Base-by-base conservation (phyloP, 345 rosid genomes). In the Syzygium oleosum region DNA sequence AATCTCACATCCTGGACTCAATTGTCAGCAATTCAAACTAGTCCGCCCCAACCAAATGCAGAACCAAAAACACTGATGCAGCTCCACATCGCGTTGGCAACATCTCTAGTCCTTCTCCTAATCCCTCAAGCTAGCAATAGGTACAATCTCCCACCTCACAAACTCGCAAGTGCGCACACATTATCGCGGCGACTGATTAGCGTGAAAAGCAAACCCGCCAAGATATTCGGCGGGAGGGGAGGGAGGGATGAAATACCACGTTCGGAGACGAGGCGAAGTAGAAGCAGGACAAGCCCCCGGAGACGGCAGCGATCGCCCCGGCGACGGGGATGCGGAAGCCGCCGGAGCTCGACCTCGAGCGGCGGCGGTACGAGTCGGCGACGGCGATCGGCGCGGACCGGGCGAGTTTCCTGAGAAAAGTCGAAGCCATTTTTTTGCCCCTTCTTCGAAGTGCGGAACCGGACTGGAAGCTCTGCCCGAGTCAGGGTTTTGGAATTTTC, bases 261-360 rank as follows among this genome's bases (percentile, higher is more conserved):
- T 93, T 91, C 51, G 93, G 92, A 16, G 94, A 94, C 88, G 96
- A 91, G 51, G 88, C 87, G 89, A 87, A 89, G 93, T 91, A 96
- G 88, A 92, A 90, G 86, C 89, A 94, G 43, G 98, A 94, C 91
- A 95, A 87, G 89, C 99, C 99, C 21, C 95, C 98, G 88, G 99
- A 94, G 84, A 93, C 92, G 5, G 98, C 98, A 2, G 98, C 98
- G 90, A 95, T 90, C 10, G 97, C 97, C 21, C 96, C 95, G 41
- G 93, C 85, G 23, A 96, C 85, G 23, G 97, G 93, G 87, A 94
- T 85, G 59, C 96, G 95, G 87, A 88, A 92, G 65, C 92, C 91
- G 80, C 85, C 41, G 87, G 80, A 91, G 88, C 86, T 88, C 59
- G 94, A 92, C 84, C 90, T 90, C 61, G 87, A 27, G 80, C 92